Conservation (phyloP, 148 eudicot genomes). For the Camellia sinensis region DNA sequence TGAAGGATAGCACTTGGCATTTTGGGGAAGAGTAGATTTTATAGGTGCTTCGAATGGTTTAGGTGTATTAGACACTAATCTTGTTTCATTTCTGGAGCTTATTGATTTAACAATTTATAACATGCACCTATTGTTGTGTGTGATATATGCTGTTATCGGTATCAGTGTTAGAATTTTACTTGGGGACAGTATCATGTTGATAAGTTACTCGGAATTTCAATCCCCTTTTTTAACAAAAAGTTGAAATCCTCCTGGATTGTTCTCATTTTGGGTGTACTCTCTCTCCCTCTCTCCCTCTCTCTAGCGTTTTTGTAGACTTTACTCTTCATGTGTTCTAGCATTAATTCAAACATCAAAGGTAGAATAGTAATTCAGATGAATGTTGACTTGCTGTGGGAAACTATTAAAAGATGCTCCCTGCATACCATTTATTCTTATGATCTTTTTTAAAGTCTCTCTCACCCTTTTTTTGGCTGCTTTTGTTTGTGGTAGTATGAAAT, state of each 20-base stretch:
- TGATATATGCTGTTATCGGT: not conserved
- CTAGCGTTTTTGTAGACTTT: not conserved
- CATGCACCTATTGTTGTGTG: not conserved
- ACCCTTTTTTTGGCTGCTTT: not conserved
- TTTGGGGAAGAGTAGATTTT: not conserved
- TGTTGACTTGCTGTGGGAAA: not conserved
- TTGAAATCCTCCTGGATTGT: not conserved
- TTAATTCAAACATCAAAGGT: not conserved
- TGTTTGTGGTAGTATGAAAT: not conserved
- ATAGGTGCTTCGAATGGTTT: not conserved
- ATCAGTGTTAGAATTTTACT: not conserved
- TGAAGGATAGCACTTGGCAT: not conserved
- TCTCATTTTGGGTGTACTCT: not conserved
- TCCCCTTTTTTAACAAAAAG: not conserved
- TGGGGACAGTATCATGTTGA: not conserved
- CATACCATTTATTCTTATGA: not conserved
- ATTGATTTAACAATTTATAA: not conserved
- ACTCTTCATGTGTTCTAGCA: not conserved
- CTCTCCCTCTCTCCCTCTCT: conserved; percentile 3
- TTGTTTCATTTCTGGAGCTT: conserved; percentile 9
- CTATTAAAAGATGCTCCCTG: not conserved
- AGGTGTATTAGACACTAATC: not conserved
- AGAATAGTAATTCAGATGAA: not conserved
- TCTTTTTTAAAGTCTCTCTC: not conserved
- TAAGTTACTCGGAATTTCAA: not conserved